Conservation (phyloP, 1,139 yeast genomes). For the Suhomyces kunorum region DNA sequence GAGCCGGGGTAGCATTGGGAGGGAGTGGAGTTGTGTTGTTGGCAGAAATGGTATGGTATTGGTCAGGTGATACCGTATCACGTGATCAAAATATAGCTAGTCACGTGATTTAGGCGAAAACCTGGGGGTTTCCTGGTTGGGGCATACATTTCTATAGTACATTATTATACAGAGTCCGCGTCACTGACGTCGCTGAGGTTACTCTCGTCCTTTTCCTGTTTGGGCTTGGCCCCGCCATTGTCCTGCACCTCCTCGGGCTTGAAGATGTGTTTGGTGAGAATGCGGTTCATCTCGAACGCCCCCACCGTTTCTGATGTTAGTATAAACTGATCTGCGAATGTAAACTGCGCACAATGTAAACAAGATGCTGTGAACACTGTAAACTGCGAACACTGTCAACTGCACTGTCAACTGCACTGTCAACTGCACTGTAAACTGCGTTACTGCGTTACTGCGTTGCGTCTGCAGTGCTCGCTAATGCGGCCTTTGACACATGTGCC, state of each 20-base stretch:
- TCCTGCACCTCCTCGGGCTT: constrained; percentile 38
- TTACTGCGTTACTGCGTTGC: no score
- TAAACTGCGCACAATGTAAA: no score
- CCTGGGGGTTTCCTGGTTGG: not conserved
- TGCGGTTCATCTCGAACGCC: constrained; percentile 69
- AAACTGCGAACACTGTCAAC: no score
- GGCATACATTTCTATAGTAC: constrained; percentile 11
- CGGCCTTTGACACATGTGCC: no score
- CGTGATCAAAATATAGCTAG: no score
- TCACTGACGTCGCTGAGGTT: constrained; percentile 4
- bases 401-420: no score
- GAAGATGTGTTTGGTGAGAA: constrained; percentile 54
- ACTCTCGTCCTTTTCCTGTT: constrained; percentile 6
- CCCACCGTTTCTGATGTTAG: constrained; percentile 49
- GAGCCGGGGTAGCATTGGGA: constrained; percentile 11
- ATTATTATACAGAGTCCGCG: constrained; percentile 13
- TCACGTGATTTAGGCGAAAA: constrained; percentile 4
- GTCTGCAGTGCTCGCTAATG: no score
- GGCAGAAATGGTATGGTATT: not conserved
- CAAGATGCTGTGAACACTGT: no score
- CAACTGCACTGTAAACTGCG: no score
- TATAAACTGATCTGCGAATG: no score
- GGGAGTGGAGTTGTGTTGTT: not conserved
- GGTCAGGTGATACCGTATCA: no score
- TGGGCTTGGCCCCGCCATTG: constrained; percentile 6